Percentiles rank a stretch among this genome's conserved stretches.
Evolutionary conservation across 495 filamentous ascomycete species (phyloP).

Genomic region (Astrothelium subdiscretum): DNA sequence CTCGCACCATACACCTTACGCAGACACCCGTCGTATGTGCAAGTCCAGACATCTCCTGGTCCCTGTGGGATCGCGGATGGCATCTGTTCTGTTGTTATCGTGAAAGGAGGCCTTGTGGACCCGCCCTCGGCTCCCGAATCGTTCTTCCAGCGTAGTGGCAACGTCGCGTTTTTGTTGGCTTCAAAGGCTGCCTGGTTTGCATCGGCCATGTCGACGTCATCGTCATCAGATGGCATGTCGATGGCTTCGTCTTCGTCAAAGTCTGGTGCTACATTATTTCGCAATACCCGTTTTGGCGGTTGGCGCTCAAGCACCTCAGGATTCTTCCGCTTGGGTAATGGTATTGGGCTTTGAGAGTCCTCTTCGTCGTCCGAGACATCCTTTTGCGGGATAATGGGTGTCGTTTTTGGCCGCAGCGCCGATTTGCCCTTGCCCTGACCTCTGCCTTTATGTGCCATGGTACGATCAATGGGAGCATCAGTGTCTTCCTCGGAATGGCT

Average conservation of each 20-base stretch:
- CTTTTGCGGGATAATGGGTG: conserved; percentile 16
- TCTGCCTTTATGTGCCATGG: conserved; percentile 17
- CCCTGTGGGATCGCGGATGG: conserved; percentile 37
- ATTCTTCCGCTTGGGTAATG: conserved; percentile 4
- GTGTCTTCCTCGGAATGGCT: conserved; percentile 6
- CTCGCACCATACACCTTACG: conserved; percentile 50
- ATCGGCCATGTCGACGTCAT: conserved; percentile 4
- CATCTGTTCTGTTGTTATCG: conserved; percentile 31
- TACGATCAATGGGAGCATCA: neutral
- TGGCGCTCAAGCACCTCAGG: neutral
- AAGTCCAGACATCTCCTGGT: conserved; percentile 57
- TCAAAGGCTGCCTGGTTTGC: neutral
- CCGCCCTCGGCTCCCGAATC: conserved; percentile 10
- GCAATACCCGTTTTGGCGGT: neutral
- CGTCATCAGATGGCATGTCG: conserved; percentile 15
- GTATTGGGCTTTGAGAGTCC: conserved; percentile 6
- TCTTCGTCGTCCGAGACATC: conserved; percentile 28
- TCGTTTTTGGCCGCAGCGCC: conserved; percentile 13
- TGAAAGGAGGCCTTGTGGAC: conserved; percentile 11
- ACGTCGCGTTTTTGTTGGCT: neutral
- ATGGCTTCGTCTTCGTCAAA: conserved; percentile 18
- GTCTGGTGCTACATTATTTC: neutral
- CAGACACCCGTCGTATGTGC: conserved; percentile 54
- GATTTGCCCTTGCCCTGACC: conserved; percentile 38
- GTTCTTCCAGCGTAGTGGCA: conserved; percentile 9